Base-by-base conservation (phyloP, 768 basidiomycete species). In the Mycena galericulata region DNA sequence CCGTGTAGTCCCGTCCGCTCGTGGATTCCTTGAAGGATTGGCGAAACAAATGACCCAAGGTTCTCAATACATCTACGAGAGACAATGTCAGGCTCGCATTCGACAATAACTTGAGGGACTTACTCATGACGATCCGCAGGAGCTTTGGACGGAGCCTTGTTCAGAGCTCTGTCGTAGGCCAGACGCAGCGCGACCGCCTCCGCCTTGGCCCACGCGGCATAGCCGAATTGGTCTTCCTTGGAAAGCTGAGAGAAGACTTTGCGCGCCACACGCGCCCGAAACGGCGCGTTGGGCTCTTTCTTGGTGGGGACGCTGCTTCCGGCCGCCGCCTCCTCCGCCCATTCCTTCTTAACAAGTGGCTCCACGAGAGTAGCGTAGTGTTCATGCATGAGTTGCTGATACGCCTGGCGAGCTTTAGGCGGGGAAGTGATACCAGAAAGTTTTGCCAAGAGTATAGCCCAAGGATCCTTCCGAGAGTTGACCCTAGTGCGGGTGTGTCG, bases 321-420 rank as follows among this genome's bases (percentile, higher is more conserved):
- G 50, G 26, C 9, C 9, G 27, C 2, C 8, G 11, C n/a, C n/a
- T 2, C 4, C 45, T 6, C 8, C 53, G 29, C 27, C 55, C 55
- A 56, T 8, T 26, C 14, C 26, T 56, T 6, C 2, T 18, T 26
- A 17, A 56, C 55, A 6, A 56, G 26, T 5, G 36, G 36, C 14
- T 30, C 53, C 11, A 24, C 27, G 12, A 1, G 15, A 1, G 24
- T 24, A 10, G 6, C 10, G 24, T 40, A 56, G 3, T 4, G 2
- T 14, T 56, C 55, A 10, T 14, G 36, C 55, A 56, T 56, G 14
- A 40, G n/a, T 46, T 30, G 58, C 45, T 59, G 57, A 18, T 59
- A 59, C 3, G 17, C 57, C 20, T 59, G 57, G 6, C 40, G 20
- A 7, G 41, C 40, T 20, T 60, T 60, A 1, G 29, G 41, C n/a